These are phyloP conservation scores for Fusarium bactridioides DNA, from an alignment of 2,329 filamentous ascomycete species.

Conservation along the genomic window DNA sequence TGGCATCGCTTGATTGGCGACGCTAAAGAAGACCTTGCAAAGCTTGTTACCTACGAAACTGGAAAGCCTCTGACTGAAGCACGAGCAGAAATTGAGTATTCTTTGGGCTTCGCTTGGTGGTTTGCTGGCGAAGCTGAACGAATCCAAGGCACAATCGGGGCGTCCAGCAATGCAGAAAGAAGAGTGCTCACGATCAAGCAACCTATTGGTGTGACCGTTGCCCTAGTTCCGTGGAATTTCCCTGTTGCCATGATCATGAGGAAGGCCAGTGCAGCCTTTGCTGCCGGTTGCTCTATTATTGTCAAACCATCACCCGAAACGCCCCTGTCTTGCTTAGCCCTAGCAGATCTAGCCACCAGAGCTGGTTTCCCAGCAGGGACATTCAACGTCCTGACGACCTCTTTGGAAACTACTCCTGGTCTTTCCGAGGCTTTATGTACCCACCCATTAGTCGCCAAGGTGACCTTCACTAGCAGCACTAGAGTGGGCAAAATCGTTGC, in stretches of 20 bases:
- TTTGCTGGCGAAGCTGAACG: slow-evolving; percentile 58
- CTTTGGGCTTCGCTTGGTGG: slow-evolving; percentile 62
- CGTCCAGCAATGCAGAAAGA: slow-evolving; percentile 52
- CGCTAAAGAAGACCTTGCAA: slow-evolving; percentile 49
- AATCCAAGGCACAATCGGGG: slow-evolving; percentile 62
- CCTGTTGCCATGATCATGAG: slow-evolving; percentile 60
- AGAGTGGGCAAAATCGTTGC: slow-evolving; percentile 72
- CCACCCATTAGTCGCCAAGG: slow-evolving; percentile 49
- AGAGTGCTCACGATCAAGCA: slow-evolving; percentile 74
- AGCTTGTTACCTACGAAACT: slow-evolving; percentile 56
- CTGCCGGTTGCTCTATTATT: slow-evolving; percentile 79
- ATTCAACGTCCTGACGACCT: slow-evolving; percentile 60
- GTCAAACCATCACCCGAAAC: slow-evolving; percentile 77
- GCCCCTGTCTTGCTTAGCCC: slow-evolving; percentile 73
- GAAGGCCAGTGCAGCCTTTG: slow-evolving; percentile 64
- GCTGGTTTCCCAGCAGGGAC: slow-evolving; percentile 78
- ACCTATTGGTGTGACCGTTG: slow-evolving; percentile 46
- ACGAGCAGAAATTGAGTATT: slow-evolving; percentile 63
- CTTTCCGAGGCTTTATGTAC: slow-evolving; percentile 52
- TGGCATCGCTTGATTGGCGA: slow-evolving; percentile 49
- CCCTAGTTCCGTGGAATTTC: slow-evolving; percentile 64
- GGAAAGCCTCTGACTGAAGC: slow-evolving; percentile 63
- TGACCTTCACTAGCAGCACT: slow-evolving; percentile 81
- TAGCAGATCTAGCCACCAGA: slow-evolving; percentile 71
- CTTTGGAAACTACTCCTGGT: slow-evolving; percentile 54